Percentiles rank a stretch among this genome's conserved stretches.
phyloP scores from a whole-genome alignment of 805 yeast genomes.

The Kluyveromyces wickerhamii region DNA sequence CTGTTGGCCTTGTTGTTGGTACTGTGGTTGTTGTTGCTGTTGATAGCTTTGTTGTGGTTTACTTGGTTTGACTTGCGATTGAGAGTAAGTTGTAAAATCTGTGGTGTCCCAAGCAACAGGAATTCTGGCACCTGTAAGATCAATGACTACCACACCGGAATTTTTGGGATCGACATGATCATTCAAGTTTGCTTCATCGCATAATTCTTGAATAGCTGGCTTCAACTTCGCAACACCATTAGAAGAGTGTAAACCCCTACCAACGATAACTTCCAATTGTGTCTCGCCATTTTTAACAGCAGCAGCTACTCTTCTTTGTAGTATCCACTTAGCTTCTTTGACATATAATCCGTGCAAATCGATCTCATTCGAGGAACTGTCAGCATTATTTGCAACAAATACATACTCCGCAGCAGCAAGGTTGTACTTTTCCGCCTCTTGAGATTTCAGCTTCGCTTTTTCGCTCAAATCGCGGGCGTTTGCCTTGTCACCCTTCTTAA shows the following conservation, averaged over 20 bases:
- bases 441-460: conserved; percentile 51
- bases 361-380: conserved; percentile 77
- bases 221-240: conserved; percentile 78
- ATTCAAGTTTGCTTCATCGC: conserved; percentile 55
- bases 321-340: conserved; percentile 74
- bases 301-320: conserved; percentile 65
- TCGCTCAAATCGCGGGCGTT: conserved; percentile 68
- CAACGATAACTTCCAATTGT: conserved; percentile 75
- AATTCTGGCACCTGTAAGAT: conserved; percentile 42
- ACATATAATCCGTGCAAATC: conserved; percentile 90
- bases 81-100: conserved; percentile 9
- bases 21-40: conserved; percentile 19
- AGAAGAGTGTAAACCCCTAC: conserved; percentile 82
- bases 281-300: conserved; percentile 51
- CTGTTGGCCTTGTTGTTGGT: conserved; percentile 24
- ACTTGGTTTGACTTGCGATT: conserved; percentile 10
- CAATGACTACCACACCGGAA: conserved; percentile 72
- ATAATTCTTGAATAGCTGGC: conserved; percentile 80
- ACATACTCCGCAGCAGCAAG: conserved; percentile 84
- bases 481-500: conserved; percentile 60
- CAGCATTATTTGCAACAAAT: conserved; percentile 80
- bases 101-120: conserved; percentile 32
- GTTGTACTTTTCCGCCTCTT: conserved; percentile 61
- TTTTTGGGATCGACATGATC: conserved; percentile 62
- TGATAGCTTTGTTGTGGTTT: conserved; percentile 13